Percentiles rank a stretch among this genome's conserved stretches.
phyloP scores from a whole-genome alignment of 2,329 filamentous ascomycete species.

The Ophiostoma quercus region DNA sequence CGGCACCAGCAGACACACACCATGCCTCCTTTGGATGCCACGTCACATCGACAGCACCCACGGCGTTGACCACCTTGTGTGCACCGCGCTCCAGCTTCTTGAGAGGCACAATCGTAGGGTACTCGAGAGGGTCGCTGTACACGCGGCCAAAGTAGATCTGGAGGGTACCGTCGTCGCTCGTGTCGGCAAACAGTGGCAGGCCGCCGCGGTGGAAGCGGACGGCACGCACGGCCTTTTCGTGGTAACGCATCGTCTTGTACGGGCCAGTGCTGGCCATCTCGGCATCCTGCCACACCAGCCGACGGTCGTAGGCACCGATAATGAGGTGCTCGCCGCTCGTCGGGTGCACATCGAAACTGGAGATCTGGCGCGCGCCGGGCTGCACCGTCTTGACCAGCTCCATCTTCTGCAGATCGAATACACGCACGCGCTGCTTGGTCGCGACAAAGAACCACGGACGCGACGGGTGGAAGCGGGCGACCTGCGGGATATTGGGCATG shows the following conservation, averaged over 20 bases:
- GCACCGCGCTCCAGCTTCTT: constrained; percentile 74
- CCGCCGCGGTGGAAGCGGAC: constrained; percentile 79
- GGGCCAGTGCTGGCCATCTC: constrained; percentile 76
- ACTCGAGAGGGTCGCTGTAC: constrained; percentile 89
- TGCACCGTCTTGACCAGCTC: constrained; percentile 89
- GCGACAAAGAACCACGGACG: constrained; percentile 93
- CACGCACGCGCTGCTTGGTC: constrained; percentile 85
- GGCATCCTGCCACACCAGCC: constrained; percentile 93
- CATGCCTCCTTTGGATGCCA: constrained; percentile 95
- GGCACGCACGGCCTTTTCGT: constrained; percentile 81
- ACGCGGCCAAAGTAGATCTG: constrained; percentile 98
- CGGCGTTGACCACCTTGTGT: constrained; percentile 76
- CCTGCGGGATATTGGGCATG: constrained; percentile 70
- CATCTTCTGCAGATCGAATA: constrained; percentile 88
- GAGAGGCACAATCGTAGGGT: constrained; percentile 90
- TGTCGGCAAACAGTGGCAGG: constrained; percentile 84
- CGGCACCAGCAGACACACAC: constrained; percentile 89
- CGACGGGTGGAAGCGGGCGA: constrained; percentile 89
- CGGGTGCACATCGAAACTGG: constrained; percentile 86
- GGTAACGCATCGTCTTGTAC: constrained; percentile 95
- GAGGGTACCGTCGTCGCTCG: constrained; percentile 86
- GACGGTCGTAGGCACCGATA: constrained; percentile 88
- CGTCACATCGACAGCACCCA: constrained; percentile 89
- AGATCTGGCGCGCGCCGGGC: constrained; percentile 90
- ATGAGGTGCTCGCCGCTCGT: constrained; percentile 83